Base-by-base conservation (phyloP, 352 stramenopile genomes). In the Phytopythium mirpurense region DNA sequence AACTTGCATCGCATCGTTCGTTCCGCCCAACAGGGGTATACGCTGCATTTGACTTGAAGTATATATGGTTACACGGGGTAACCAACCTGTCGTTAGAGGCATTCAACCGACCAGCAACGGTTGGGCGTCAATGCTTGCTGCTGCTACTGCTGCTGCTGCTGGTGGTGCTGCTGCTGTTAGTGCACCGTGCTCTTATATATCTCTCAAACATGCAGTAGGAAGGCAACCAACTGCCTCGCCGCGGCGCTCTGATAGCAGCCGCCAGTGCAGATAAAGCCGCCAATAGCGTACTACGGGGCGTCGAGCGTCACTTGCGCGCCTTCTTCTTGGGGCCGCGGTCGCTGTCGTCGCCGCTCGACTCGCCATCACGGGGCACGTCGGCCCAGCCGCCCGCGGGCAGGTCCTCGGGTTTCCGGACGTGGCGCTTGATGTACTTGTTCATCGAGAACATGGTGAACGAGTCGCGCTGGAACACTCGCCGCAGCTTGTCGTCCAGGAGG, bases 391-490 rank as follows among this genome's bases (percentile, higher is more conserved):
- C 76, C 0, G 72, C 51, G 6, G 84, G 81, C 37, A 94, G 21
- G 43, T 86, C 80, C 18, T 67, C 62, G 1, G 74, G 54, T 56
- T 94, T 94, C 54, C 83, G 78, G 35, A 77, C 82, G 55, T 94
- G 84, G 34, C 82, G 76, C 67, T 94, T 94, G 61, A 94, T 82
- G 65, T 82, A 94, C 63, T 93, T 94, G 65, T 94, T 94, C 79
- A 94, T 92, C 4, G 76, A 81, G 62, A 94, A 94, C 82, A 92
- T 93, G 43, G 84, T 94, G 53, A 94, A 84, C 52, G 76, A 80
- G 56, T 93, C 76, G 49, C 84, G 78, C 66, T 91, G 70, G 65
- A 94, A 94, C 37, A 90, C 78, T 50, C 72, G 63, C 45, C 70
- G 78, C 72, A 98, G 79, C 55, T 63, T 87, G 46, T 90, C 77